Evolutionary conservation across 176 grass and related monocot species (phyloP).

Genomic region (Bothriochloa decipiens): DNA sequence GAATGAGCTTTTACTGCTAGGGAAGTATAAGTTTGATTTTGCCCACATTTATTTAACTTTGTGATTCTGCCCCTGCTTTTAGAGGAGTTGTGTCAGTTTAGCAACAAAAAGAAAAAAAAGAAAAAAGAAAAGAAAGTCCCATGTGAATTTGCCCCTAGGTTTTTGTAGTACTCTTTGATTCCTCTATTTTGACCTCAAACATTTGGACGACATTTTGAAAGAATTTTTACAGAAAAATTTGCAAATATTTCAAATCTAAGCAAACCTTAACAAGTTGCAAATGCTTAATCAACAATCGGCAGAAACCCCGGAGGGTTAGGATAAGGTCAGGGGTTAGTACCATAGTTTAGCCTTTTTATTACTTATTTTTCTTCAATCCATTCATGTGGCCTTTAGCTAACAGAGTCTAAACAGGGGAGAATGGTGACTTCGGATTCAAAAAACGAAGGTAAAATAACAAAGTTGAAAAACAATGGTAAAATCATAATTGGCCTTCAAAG

Average conservation of each 20-base stretch:
- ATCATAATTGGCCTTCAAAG: background rate
- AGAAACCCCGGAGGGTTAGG: background rate
- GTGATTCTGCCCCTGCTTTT: background rate
- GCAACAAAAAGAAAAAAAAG: background rate
- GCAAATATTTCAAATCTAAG: background rate
- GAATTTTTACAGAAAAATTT: background rate
- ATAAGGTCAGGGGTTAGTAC: background rate
- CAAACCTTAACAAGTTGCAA: background rate
- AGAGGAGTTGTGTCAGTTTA: background rate
- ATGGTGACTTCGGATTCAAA: background rate
- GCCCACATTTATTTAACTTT: background rate
- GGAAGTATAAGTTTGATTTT: background rate
- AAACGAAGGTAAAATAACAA: background rate
- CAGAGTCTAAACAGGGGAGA: background rate
- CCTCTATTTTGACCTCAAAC: background rate
- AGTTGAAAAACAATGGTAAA: background rate
- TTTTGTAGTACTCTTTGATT: background rate
- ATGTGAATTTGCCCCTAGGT: background rate
- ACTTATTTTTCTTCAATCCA: background rate
- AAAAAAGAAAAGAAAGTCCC: too few relatives aligned
- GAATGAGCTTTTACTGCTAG: background rate
- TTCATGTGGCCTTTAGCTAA: background rate
- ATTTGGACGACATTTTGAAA: background rate
- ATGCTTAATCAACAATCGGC: background rate
- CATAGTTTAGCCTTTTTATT: background rate